Percentiles rank a stretch among this genome's conserved stretches.
These are phyloP conservation scores for Fusarium austroafricanum DNA, from an alignment of 2,329 filamentous ascomycete genomes.

Conservation along the genomic window DNA sequence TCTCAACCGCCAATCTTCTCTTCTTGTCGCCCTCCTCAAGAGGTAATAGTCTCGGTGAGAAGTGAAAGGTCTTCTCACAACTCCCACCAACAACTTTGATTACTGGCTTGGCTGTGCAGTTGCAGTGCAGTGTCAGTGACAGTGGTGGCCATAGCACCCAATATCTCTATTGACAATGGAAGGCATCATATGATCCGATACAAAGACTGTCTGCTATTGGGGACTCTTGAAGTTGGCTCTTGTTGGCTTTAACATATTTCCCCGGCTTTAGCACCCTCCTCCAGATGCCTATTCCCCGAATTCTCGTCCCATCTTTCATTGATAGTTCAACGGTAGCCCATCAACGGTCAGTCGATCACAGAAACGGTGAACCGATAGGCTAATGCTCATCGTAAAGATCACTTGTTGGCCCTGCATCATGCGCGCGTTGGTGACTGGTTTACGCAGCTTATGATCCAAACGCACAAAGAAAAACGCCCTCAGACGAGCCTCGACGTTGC, in stretches of 20 bases:
- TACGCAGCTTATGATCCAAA: not conserved
- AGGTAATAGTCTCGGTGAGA: not conserved
- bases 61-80: not conserved
- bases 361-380: slow-evolving; percentile 5
- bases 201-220: not conserved
- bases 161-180: not conserved
- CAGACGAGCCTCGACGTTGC: slow-evolving; percentile 4
- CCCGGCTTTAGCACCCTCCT: too few species aligned
- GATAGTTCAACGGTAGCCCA: not conserved
- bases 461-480: slow-evolving; percentile 3
- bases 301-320: not conserved
- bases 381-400: not conserved
- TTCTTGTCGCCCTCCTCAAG: not conserved
- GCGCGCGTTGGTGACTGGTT: not conserved
- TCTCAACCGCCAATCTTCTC: not conserved
- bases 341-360: slow-evolving; percentile 6
- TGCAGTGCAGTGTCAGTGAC: not conserved
- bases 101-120: not conserved
- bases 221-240: not conserved
- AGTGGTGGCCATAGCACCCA: not conserved
- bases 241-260: not conserved
- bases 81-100: slow-evolving; percentile 2
- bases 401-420: not conserved
- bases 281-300: not conserved
- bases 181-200: not conserved